phyloP scores from a whole-genome alignment of 495 filamentous ascomycete species.

The Penicillium flavigenum region DNA sequence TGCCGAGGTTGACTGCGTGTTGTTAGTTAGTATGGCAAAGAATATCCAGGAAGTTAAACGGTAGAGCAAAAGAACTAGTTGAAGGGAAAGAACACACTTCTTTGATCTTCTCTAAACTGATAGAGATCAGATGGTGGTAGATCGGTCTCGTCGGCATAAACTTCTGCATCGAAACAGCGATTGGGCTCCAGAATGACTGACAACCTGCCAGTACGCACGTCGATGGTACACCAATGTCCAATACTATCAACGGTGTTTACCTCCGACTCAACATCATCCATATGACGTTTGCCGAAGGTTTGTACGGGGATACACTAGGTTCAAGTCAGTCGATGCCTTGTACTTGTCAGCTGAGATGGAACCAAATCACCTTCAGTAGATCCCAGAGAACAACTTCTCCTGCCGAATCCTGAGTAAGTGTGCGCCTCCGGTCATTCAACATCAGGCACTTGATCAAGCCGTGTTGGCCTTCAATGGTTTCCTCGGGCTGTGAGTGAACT shows the following conservation, averaged over 20 bases:
- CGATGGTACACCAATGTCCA: constrained; percentile 91
- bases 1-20: constrained; percentile 84
- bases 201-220: constrained; percentile 86
- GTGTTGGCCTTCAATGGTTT: constrained; percentile 92
- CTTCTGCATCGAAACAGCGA: constrained; percentile 96
- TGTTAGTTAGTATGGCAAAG: constrained; percentile 23
- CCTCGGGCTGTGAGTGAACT: constrained; percentile 70
- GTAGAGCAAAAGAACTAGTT: neutral
- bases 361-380: constrained; percentile 64
- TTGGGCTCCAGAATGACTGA: constrained; percentile 91
- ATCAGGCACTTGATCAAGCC: constrained; percentile 91
- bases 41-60: neutral
- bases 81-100: constrained; percentile 57
- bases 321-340: constrained; percentile 14
- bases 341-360: neutral
- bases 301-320: constrained; percentile 75
- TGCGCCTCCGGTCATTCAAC: constrained; percentile 84
- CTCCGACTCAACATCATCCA: constrained; percentile 87
- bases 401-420: constrained; percentile 89
- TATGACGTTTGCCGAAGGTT: constrained; percentile 86
- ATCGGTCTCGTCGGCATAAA: constrained; percentile 86
- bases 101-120: constrained; percentile 89
- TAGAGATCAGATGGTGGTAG: constrained; percentile 59
- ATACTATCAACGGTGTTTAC: constrained; percentile 87
- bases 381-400: constrained; percentile 98